These are phyloP conservation scores for Osmanthus fragrans DNA, from an alignment of 257 asterid species.

Conservation along the genomic window DNA sequence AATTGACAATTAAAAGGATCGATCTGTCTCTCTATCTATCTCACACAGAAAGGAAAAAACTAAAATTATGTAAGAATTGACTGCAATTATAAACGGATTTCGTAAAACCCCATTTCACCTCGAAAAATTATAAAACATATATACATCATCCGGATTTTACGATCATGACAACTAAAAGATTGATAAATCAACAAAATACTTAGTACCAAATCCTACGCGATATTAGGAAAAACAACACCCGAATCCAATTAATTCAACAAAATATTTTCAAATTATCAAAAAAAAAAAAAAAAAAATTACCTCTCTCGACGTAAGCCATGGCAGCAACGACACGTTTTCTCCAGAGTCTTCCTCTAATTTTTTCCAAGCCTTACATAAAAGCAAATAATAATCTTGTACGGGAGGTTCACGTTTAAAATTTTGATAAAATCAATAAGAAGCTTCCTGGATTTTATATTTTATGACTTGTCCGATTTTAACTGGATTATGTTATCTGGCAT, in stretches of 20 bases:
- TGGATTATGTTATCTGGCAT: no score
- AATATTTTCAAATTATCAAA: background rate
- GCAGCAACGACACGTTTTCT: slow-evolving; percentile 26
- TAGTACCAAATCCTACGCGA: background rate
- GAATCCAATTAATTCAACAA: background rate
- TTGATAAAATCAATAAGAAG: background rate
- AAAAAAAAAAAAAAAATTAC: slow-evolving; percentile 25
- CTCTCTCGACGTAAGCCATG: slow-evolving; percentile 88
- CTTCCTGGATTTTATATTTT: no score
- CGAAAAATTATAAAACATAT: background rate
- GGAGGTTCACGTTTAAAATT: background rate
- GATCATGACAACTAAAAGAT: background rate
- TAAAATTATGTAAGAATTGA: no score
- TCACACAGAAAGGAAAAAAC: no score
- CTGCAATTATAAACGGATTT: no score
- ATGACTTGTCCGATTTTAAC: no score
- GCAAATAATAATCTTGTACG: background rate
- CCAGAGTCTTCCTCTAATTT: slow-evolving; percentile 23
- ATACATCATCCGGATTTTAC: background rate
- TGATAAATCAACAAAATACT: slow-evolving; percentile 14
- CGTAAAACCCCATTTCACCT: no score
- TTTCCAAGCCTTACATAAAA: slow-evolving; percentile 10
- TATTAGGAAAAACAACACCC: slow-evolving; percentile 1
- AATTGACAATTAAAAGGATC: no score
- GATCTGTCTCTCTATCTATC: no score